These are phyloP conservation scores for Lactarius akahatsu DNA, from an alignment of 768 basidiomycete species.

Conservation along the genomic window DNA sequence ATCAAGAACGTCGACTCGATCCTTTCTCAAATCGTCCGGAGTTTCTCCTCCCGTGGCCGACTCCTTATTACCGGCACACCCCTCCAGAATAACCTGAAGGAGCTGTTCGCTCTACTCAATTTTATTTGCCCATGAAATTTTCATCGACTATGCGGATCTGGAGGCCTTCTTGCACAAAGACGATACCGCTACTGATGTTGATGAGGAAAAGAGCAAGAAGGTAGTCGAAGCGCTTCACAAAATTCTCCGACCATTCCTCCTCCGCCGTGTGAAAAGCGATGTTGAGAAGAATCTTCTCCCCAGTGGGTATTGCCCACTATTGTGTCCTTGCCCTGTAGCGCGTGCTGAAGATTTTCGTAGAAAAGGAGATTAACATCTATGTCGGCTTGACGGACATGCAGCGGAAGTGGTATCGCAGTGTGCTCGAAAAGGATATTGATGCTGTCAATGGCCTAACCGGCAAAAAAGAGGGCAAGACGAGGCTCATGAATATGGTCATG, in stretches of 20 bases:
- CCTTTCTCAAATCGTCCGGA: constrained; percentile 89
- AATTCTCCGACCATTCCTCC: constrained; percentile 91
- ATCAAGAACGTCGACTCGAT: constrained; percentile 99
- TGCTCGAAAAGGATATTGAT: constrained; percentile 97
- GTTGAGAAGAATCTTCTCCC: constrained; percentile 96
- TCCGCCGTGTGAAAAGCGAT: constrained; percentile 92
- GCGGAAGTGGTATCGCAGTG: constrained; percentile 94
- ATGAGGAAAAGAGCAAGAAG: constrained; percentile 85
- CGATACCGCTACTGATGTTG: constrained; percentile 57
- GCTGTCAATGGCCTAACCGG: constrained; percentile 95
- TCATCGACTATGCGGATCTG: constrained; percentile 85
- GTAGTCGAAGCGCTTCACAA: constrained; percentile 97
- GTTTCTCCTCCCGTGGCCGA: constrained; percentile 85
- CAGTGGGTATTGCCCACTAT: constrained; percentile 46
- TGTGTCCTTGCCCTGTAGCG: constrained; percentile 4
- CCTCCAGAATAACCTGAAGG: constrained; percentile 94
- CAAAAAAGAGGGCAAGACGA: constrained; percentile 98
- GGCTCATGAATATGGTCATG: constrained; percentile 99
- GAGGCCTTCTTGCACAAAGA: constrained; percentile 95
- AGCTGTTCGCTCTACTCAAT: constrained; percentile 87
- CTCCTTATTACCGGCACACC: constrained; percentile 97
- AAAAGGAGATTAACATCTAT: constrained; percentile 99
- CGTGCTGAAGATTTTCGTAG: constrained; percentile 39
- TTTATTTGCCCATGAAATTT: constrained; percentile 98
- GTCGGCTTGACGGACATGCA: constrained; percentile 98